These are phyloP conservation scores for Kurtzmaniella quercitrusa DNA, from an alignment of 1,139 yeast genomes.

Conservation along the genomic window DNA sequence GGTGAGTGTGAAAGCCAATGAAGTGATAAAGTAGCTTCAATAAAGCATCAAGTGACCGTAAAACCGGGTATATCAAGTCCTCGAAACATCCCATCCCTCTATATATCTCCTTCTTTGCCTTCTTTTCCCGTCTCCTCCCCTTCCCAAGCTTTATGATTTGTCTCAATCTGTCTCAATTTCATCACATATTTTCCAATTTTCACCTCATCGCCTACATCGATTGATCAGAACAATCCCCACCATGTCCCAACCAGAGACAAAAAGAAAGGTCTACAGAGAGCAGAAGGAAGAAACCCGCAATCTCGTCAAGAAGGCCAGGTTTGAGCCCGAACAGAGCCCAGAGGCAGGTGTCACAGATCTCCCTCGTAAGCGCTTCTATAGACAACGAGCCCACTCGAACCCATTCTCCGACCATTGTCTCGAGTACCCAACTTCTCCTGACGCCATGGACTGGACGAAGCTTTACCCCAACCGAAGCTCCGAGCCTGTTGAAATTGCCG, in stretches of 20 bases:
- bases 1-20: too few species aligned
- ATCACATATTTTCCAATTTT: not conserved
- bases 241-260: conserved; percentile 28
- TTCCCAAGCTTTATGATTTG: too few species aligned
- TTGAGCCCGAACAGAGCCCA: conserved; percentile 8
- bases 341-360: conserved; percentile 30
- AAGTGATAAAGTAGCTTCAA: too few species aligned
- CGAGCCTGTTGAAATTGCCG: conserved; percentile 80
- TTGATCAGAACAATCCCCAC: not conserved
- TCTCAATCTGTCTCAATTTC: not conserved
- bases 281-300: conserved; percentile 32
- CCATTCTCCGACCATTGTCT: conserved; percentile 94
- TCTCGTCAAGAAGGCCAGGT: conserved; percentile 29
- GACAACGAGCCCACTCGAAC: conserved; percentile 97
- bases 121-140: too few species aligned
- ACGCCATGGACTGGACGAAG: conserved; percentile 80
- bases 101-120: too few species aligned
- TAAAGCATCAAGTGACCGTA: too few species aligned
- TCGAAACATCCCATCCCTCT: too few species aligned
- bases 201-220: conserved; percentile 5
- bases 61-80: too few species aligned
- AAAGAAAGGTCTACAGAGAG: conserved; percentile 37
- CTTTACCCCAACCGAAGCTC: conserved; percentile 62
- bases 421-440: conserved; percentile 81
- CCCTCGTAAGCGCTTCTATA: conserved; percentile 81